Evolutionary conservation across 2,329 filamentous ascomycete species (phyloP), one percentile per base, ranked within the genome.

Genomic region (Cercospora sp.): DNA sequence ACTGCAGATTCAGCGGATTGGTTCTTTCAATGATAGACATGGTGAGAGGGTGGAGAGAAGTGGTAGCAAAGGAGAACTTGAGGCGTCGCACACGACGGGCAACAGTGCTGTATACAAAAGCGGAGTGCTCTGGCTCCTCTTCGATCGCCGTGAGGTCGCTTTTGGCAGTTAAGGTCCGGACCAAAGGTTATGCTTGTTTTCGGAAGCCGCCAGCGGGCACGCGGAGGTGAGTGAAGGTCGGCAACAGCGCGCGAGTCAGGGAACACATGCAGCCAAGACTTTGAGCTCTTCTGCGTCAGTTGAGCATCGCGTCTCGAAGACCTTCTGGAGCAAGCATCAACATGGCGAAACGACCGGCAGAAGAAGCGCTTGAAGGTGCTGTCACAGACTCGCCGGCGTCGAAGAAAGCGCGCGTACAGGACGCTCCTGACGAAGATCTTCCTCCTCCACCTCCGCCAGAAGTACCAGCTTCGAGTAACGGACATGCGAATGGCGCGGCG

Each of bases 291-390:
- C 40, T 31, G 20, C 8, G n/a, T 60, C 58, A 48, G 23, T 23
- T 8, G 18, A 62, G 40, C 40, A 30, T 48, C 20, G 28, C 33
- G 31, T 60, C 20, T 30, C 28, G 40, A 7, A 3, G 31, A 62
- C 30, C 40, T 16, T 12, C 28, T 48, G 16, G 58, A 20, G n/a
- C 26, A 63, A 53, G 45, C 20, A 60, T 33, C 31, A 68, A 48
- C 20, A 84, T 84, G 82, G 77, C 81, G 23, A 85, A 85, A 74
- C 79, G 83, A 76, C 80, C 76, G 51, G 83, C 83, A 23, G 76
- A 80, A 60, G 81, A 82, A 63, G 75, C 80, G 42, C 77, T 85
- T 55, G 83, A 84, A 71, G 76, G 80, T 55, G 69, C 76, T 26
- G 69, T 76, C 59, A 76, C 78, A 59, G 79, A 80, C 8, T 84